These are phyloP conservation scores for Gossypium raimondii DNA, from an alignment of 345 rosid species.

Conservation along the genomic window DNA sequence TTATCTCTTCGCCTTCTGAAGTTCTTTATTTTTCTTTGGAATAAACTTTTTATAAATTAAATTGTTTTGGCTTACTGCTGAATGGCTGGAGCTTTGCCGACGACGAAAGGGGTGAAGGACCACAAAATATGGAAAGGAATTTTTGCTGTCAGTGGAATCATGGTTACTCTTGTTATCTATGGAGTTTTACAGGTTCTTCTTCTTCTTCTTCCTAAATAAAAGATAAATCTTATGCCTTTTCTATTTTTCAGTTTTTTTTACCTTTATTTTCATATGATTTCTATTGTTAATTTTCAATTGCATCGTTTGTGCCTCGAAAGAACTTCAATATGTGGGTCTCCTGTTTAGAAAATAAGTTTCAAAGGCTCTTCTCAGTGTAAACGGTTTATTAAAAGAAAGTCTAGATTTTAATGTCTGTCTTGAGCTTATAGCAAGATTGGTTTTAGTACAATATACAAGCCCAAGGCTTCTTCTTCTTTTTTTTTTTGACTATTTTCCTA, in stretches of 20 bases:
- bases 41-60: neutral
- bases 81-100: slow-evolving; percentile 54
- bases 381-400: neutral
- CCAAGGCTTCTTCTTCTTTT: neutral
- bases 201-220: neutral
- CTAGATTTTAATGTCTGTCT: neutral
- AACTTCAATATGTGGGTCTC: neutral
- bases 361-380: neutral
- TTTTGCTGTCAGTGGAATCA: slow-evolving; percentile 79
- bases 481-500: neutral
- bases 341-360: neutral
- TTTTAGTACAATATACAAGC: neutral
- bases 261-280: neutral
- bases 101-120: slow-evolving; percentile 35
- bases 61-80: slow-evolving; percentile 16
- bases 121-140: slow-evolving; percentile 67
- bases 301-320: neutral
- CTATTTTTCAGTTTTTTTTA: neutral
- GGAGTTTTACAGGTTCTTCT: slow-evolving; percentile 74
- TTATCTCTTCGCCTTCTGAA: neutral
- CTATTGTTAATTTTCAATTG: neutral
- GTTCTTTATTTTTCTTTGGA: neutral
- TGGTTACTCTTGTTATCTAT: slow-evolving; percentile 88
- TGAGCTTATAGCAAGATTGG: neutral
- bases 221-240: neutral